These are phyloP conservation scores for Amphirosellinia nigrospora DNA, from an alignment of 495 filamentous ascomycete genomes.

Conservation along the genomic window DNA sequence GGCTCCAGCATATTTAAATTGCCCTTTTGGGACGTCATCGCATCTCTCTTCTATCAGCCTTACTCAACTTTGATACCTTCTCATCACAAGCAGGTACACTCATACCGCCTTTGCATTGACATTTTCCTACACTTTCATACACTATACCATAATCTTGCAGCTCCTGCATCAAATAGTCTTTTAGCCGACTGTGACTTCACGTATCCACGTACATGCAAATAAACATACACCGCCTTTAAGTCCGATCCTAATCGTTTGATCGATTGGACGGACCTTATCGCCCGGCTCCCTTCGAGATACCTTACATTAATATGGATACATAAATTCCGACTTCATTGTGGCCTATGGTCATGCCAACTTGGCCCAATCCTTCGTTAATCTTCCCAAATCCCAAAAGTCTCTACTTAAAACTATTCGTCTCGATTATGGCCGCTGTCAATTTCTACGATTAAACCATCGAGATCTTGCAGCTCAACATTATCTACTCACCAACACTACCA, in stretches of 20 bases:
- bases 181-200: background rate
- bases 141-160: background rate
- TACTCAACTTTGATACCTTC: constrained; percentile 1
- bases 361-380: background rate
- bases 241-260: background rate
- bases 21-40: constrained; percentile 13
- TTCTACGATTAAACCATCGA: background rate
- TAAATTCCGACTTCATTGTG: background rate
- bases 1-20: background rate
- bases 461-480: background rate
- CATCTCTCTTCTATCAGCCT: background rate
- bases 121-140: background rate
- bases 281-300: background rate
- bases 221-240: background rate
- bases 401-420: background rate
- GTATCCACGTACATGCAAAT: background rate
- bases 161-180: background rate
- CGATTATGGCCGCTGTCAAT: background rate
- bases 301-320: background rate
- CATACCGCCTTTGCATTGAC: background rate
- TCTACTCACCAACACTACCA: background rate
- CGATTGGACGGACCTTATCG: constrained; percentile 3
- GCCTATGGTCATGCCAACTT: background rate
- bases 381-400: background rate
- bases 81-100: background rate